A percentile compares a stretch with the other conserved stretches of the same genome.
Conservation (phyloP, 768 basidiomycete genomes). For the Fomitopsis serialis region DNA sequence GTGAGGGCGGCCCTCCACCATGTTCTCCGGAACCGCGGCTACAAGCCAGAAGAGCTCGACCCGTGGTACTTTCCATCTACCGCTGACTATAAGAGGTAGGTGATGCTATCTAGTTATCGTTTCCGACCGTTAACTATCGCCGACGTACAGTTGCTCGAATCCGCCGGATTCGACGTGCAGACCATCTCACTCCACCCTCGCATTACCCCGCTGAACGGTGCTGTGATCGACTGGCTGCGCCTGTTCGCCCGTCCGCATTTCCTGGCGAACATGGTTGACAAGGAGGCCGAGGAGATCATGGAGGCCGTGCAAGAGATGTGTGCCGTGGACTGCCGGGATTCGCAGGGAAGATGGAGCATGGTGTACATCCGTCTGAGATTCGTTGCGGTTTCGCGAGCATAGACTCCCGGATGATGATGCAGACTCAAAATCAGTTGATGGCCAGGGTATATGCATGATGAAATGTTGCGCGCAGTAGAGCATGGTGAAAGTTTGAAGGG, state of each 20-base stretch:
- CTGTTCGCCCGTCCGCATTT: slow-evolving; percentile 62
- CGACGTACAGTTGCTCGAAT: slow-evolving; percentile 45
- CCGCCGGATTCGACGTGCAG: slow-evolving; percentile 50
- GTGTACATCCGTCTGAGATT: slow-evolving; percentile 73
- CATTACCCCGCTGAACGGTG: slow-evolving; percentile 45
- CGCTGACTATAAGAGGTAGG: slow-evolving; percentile 56
- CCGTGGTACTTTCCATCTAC: slow-evolving; percentile 85
- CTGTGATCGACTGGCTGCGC: slow-evolving; percentile 59
- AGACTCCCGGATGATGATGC: not conserved
- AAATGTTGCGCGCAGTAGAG: too few species aligned
- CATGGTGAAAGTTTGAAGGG: too few species aligned
- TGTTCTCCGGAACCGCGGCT: slow-evolving; percentile 44
- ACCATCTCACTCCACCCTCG: slow-evolving; percentile 53
- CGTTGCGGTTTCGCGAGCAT: slow-evolving; percentile 32
- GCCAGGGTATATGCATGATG: too few species aligned
- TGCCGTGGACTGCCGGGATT: slow-evolving; percentile 50
- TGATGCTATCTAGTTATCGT: too few species aligned
- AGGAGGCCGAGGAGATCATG: slow-evolving; percentile 55
- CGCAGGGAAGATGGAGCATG: slow-evolving; percentile 58
- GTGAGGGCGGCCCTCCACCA: slow-evolving; percentile 53
- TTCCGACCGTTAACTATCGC: too few species aligned
- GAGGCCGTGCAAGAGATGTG: slow-evolving; percentile 50
- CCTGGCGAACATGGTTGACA: slow-evolving; percentile 45
- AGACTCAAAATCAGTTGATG: too few species aligned
- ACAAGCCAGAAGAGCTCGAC: slow-evolving; percentile 56